Evolutionary conservation across 257 asterid genomes (phyloP), one percentile per base, ranked within the genome.

Genomic region (Penstemon barbatus): DNA sequence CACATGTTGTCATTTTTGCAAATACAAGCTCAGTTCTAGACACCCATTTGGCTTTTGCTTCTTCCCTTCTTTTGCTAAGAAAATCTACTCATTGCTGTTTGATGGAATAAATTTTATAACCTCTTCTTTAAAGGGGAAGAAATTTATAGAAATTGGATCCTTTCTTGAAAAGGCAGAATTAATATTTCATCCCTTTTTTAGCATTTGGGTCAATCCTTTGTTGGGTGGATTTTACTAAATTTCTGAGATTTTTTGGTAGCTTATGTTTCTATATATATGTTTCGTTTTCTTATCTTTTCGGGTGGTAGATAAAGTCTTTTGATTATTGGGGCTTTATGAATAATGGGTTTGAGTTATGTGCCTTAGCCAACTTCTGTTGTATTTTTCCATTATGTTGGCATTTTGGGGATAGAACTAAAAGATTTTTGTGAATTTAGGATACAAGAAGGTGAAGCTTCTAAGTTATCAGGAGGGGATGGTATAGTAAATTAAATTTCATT

Each of bases 41-140:
- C 69, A 71, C 75, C 84, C 83, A 57, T 79, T 80, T 76, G 74
- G 52, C 53, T 57, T 71, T 75, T 75, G 81, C 77, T 86, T 85
- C 87, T 79, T 74, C 89, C 82, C 78, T 66, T 67, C 50, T 46
- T 69, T 61, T 25, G 75, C 66, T 45, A 75, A 72, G 85, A 74
- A 76, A 25, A 1, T 74, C 84, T 82, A 46, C 69, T 54, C 72
- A 43, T 43, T 54, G 19, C 44, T 66, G 50, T 41, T 65, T 50
- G 61, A 44, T 18, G 33, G 50, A 25, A 8, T 65, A 49, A 11
- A 52, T 55, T 56, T 36, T 60, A 8, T 63, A 63, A 62, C 72
- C 68, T 63, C 62, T 57, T 61, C 66, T 13, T 18, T 61, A 13
- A 63, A 7, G 38, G 71, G 72, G 65, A 75, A 63, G 54, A 66